These are phyloP conservation scores for Friedmanniomyces endolithicus DNA, from an alignment of 495 filamentous ascomycete genomes.

Conservation along the genomic window DNA sequence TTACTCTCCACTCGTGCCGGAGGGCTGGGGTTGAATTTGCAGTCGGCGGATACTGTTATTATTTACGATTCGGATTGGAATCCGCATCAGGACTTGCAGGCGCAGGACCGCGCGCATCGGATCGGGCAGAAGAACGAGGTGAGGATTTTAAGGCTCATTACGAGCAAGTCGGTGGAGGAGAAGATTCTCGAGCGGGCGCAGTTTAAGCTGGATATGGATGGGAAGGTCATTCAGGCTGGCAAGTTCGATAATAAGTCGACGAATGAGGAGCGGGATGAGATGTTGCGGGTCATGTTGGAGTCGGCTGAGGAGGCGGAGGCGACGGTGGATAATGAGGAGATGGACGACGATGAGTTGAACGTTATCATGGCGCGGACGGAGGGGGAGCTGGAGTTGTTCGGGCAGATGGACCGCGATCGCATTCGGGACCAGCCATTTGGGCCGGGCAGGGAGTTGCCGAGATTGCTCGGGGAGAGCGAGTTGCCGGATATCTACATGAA, in stretches of 20 bases:
- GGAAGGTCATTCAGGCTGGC: slow-evolving; percentile 97
- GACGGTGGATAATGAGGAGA: slow-evolving; percentile 64
- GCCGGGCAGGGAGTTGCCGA: slow-evolving; percentile 51
- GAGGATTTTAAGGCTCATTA: slow-evolving; percentile 87
- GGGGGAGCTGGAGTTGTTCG: slow-evolving; percentile 31
- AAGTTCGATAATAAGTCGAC: slow-evolving; percentile 99
- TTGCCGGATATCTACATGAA: slow-evolving; percentile 85
- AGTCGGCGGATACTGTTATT: slow-evolving; percentile 96
- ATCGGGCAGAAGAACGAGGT: slow-evolving; percentile 99
- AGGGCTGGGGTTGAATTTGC: slow-evolving; percentile 91
- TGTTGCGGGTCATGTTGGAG: slow-evolving; percentile 83
- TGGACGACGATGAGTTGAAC: slow-evolving; percentile 96
- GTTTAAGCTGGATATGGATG: slow-evolving; percentile 97
- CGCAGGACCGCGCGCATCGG: slow-evolving; percentile 98
- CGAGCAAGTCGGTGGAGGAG: slow-evolving; percentile 92
- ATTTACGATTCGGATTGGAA: slow-evolving; percentile 99
- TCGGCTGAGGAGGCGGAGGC: slow-evolving; percentile 77
- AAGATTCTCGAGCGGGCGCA: slow-evolving; percentile 95
- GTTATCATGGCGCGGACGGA: slow-evolving; percentile 44
- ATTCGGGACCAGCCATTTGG: slow-evolving; percentile 54
- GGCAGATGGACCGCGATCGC: slow-evolving; percentile 61
- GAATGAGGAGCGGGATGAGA: slow-evolving; percentile 92
- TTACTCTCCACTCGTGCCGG: slow-evolving; percentile 96
- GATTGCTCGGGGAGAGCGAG: slow-evolving; percentile 78
- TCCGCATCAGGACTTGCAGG: slow-evolving; percentile 96